These are phyloP conservation scores for Bipolaris bicolor DNA, from an alignment of 2,329 filamentous ascomycete species.

Conservation along the genomic window DNA sequence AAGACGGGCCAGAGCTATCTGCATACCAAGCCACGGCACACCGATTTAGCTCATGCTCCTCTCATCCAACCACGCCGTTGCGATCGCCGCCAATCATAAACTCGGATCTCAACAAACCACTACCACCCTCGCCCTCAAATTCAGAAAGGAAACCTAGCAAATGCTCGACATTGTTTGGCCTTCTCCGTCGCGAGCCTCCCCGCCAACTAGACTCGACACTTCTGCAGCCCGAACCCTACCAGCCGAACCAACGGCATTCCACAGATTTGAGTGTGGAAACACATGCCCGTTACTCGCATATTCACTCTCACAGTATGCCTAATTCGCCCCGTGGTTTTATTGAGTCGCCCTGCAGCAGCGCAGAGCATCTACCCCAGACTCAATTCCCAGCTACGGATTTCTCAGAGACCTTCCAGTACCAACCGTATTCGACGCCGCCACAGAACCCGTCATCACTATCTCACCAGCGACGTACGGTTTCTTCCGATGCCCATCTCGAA, in stretches of 20 bases:
- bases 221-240: constrained; percentile 31
- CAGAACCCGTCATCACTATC: constrained; percentile 4
- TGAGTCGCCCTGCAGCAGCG: constrained; percentile 17
- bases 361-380: constrained; percentile 24
- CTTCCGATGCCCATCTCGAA: constrained; percentile 31
- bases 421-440: constrained; percentile 19
- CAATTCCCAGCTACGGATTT: constrained; percentile 32
- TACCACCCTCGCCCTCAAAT: constrained; percentile 36
- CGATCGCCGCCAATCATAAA: constrained; percentile 29
- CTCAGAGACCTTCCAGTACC: constrained; percentile 21
- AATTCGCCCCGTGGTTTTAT: constrained; percentile 35
- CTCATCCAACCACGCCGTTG: constrained; percentile 18
- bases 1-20: constrained; percentile 24
- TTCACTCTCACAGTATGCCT: constrained; percentile 45
- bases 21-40: constrained; percentile 39
- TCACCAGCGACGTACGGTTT: constrained; percentile 23
- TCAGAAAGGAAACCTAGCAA: constrained; percentile 33
- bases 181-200: constrained; percentile 36
- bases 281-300: constrained; percentile 23
- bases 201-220: constrained; percentile 28
- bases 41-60: constrained; percentile 26
- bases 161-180: constrained; percentile 31
- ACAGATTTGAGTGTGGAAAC: constrained; percentile 32
- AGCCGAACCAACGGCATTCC: constrained; percentile 25
- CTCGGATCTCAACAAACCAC: constrained; percentile 37